phyloP scores from a whole-genome alignment of 257 asterid genomes.

The Voacanga thouarsii region DNA sequence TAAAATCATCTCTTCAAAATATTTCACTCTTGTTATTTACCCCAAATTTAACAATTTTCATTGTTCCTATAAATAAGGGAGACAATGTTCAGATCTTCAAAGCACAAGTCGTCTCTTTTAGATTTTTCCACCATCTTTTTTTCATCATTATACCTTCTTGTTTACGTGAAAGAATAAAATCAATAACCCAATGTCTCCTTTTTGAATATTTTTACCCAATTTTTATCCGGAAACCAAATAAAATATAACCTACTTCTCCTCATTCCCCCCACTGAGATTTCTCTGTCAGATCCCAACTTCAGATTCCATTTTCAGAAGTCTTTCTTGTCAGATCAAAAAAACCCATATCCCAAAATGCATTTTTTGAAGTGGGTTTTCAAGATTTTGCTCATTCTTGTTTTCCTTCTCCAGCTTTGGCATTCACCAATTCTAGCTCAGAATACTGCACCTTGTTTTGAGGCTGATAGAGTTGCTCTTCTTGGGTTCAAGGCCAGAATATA shows the following conservation, averaged over 20 bases:
- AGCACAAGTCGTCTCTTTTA: slow-evolving; percentile 33
- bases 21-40: not conserved
- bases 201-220: slow-evolving; percentile 15
- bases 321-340: slow-evolving; percentile 7
- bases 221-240: not conserved
- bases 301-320: slow-evolving; percentile 18
- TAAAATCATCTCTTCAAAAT: slow-evolving; percentile 12
- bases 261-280: slow-evolving; percentile 6
- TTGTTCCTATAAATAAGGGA: slow-evolving; percentile 45
- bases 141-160: slow-evolving; percentile 60
- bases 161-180: slow-evolving; percentile 37
- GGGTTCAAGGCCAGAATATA: slow-evolving; percentile 62
- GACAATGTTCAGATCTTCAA: slow-evolving; percentile 36
- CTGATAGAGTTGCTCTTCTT: slow-evolving; percentile 72
- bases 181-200: slow-evolving; percentile 27
- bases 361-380: slow-evolving; percentile 40
- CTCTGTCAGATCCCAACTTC: slow-evolving; percentile 24
- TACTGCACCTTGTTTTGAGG: slow-evolving; percentile 38
- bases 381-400: slow-evolving; percentile 32
- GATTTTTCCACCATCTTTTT: slow-evolving; percentile 21
- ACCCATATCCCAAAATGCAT: slow-evolving; percentile 45
- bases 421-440: slow-evolving; percentile 12
- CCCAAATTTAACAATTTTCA: not conserved
- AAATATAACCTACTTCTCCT: slow-evolving; percentile 3
- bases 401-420: slow-evolving; percentile 19